These are phyloP conservation scores for Lactifluus volemus DNA, from an alignment of 768 basidiomycete genomes.

Conservation along the genomic window DNA sequence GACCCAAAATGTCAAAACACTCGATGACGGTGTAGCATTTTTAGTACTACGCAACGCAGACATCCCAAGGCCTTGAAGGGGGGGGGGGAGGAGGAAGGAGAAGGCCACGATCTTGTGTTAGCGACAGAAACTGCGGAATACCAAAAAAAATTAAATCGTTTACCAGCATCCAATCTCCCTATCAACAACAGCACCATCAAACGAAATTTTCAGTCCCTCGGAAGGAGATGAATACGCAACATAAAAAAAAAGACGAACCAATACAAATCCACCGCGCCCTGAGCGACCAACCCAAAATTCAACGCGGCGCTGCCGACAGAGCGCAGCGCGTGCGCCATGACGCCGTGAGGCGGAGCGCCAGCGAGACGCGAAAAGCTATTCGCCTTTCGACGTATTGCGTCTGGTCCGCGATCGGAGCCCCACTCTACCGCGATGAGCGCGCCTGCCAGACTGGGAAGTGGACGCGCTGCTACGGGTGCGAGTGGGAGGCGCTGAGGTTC, in stretches of 20 bases:
- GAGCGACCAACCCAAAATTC: conserved; percentile 78
- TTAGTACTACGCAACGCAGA: conserved; percentile 44
- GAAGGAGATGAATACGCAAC: background rate
- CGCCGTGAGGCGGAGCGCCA: conserved; percentile 52
- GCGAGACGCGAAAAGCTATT: conserved; percentile 67
- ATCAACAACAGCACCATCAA: background rate
- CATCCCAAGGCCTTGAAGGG: conserved; percentile 84
- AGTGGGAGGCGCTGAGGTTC: too few relatives aligned
- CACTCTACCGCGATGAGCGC: conserved; percentile 81
- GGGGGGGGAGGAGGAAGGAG: too few relatives aligned
- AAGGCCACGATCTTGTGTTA: too few relatives aligned
- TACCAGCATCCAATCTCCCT: conserved; percentile 79
- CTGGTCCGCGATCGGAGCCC: conserved; percentile 66
- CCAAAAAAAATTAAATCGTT: background rate
- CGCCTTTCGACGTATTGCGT: conserved; percentile 48
- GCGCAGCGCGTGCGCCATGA: too few relatives aligned
- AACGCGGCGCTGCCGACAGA: conserved; percentile 78
- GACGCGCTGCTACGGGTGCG: conserved; percentile 36
- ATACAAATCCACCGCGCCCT: conserved; percentile 81
- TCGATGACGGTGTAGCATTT: too few relatives aligned
- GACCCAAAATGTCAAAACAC: too few relatives aligned
- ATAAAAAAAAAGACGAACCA: conserved; percentile 48
- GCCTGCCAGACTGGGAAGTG: conserved; percentile 59
- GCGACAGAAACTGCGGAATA: too few relatives aligned
- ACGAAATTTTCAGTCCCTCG: background rate